phyloP scores from a whole-genome alignment of 2,329 filamentous ascomycete genomes.

The Proliferodiscus dingleyae region DNA sequence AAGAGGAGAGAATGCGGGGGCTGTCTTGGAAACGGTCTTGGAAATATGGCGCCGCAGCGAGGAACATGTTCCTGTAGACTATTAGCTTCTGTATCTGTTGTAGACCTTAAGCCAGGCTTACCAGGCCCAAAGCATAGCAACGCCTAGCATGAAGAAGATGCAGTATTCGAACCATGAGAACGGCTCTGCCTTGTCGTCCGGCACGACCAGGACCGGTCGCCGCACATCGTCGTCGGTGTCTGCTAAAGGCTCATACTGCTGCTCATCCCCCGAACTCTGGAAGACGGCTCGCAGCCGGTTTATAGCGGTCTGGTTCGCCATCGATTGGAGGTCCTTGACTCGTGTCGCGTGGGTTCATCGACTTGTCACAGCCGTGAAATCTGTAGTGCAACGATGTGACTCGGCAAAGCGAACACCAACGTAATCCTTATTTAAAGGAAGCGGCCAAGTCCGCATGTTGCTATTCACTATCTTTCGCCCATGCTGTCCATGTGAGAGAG shows the following conservation, averaged over 20 bases:
- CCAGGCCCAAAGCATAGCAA: constrained; percentile 98
- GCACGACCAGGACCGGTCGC: constrained; percentile 14
- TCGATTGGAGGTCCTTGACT: background rate
- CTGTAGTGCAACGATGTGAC: too few relatives aligned
- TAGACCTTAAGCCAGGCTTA: constrained; percentile 40
- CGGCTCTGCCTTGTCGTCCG: constrained; percentile 34
- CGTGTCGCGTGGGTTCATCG: constrained; percentile 4
- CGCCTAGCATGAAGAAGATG: constrained; percentile 78
- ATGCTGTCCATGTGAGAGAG: background rate
- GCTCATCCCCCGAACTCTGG: constrained; percentile 15
- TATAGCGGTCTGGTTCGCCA: constrained; percentile 14
- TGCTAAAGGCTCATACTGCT: constrained; percentile 25
- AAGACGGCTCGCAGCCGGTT: constrained; percentile 25
- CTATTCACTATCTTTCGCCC: background rate
- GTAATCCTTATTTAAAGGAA: too few relatives aligned
- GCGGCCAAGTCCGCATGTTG: background rate
- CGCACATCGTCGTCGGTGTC: constrained; percentile 18
- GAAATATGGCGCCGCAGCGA: constrained; percentile 92
- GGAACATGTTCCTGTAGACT: constrained; percentile 89
- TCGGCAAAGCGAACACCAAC: too few relatives aligned
- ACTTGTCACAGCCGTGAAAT: background rate
- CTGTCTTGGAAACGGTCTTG: constrained; percentile 70
- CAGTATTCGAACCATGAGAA: constrained; percentile 86
- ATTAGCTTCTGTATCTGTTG: constrained; percentile 6
- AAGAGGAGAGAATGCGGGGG: constrained; percentile 70